phyloP scores from a whole-genome alignment of 2,329 filamentous ascomycete genomes.

The Aspergillus brunneoviolaceus region DNA sequence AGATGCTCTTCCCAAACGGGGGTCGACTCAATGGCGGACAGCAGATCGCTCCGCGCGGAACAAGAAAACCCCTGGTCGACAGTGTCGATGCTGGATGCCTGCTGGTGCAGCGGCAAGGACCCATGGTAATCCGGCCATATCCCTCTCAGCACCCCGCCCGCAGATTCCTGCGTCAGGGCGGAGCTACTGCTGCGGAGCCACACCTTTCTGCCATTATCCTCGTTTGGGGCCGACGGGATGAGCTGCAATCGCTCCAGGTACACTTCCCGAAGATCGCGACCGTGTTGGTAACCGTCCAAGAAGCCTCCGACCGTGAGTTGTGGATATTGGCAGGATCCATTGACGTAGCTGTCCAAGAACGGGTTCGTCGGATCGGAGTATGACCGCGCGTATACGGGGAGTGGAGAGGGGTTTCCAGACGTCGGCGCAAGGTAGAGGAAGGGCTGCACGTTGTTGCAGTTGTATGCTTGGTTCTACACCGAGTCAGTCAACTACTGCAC shows the following conservation, averaged over 20 bases:
- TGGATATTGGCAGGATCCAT: conserved; percentile 40
- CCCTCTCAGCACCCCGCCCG: conserved; percentile 41
- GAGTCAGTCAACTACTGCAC: background rate
- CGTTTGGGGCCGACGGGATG: conserved; percentile 28
- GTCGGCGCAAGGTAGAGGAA: conserved; percentile 36
- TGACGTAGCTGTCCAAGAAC: conserved; percentile 31
- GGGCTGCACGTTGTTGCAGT: conserved; percentile 38
- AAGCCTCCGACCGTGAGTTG: conserved; percentile 42
- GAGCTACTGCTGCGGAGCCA: conserved; percentile 42
- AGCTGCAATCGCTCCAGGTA: conserved; percentile 35
- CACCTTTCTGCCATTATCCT: conserved; percentile 20
- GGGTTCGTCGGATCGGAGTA: conserved; percentile 39
- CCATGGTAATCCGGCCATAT: conserved; percentile 36
- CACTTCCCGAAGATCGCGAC: conserved; percentile 34
- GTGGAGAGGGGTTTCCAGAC: conserved; percentile 18
- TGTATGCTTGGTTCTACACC: conserved; percentile 36
- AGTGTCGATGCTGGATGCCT: conserved; percentile 36
- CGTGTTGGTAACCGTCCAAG: conserved; percentile 40
- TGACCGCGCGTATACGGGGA: conserved; percentile 37
- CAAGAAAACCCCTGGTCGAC: conserved; percentile 40
- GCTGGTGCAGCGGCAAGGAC: conserved; percentile 39
- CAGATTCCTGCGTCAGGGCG: conserved; percentile 36
- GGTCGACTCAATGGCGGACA: conserved; percentile 30
- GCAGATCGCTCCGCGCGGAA: conserved; percentile 21
- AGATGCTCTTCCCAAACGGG: conserved; percentile 38